Evolutionary conservation across 2,329 filamentous ascomycete species (phyloP).

Genomic region (Pseudocercospora crystallina): DNA sequence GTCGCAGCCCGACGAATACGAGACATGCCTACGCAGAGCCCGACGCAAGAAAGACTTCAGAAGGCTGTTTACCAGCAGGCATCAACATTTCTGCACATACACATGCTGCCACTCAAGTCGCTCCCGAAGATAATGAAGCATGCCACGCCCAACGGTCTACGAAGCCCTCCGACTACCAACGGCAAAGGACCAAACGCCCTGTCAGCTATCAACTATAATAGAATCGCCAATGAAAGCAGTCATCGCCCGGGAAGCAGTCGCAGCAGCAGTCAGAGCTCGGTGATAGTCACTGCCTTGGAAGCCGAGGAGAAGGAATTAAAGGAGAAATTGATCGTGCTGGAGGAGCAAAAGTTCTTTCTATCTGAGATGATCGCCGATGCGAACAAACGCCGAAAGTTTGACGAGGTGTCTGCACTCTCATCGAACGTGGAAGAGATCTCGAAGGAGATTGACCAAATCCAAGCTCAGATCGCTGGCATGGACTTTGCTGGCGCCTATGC

Average conservation of each 20-base stretch:
- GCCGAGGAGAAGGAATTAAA: constrained; percentile 79
- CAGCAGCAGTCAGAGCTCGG: constrained; percentile 45
- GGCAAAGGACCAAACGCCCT: constrained; percentile 47
- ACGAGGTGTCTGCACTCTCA: constrained; percentile 78
- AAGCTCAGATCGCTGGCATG: constrained; percentile 36
- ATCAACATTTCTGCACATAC: constrained; percentile 78
- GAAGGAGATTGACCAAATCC: constrained; percentile 64
- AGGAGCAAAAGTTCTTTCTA: constrained; percentile 90
- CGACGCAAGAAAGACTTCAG: constrained; percentile 73
- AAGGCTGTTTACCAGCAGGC: constrained; percentile 80
- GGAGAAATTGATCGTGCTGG: constrained; percentile 77
- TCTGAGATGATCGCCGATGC: constrained; percentile 80
- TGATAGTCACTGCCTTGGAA: constrained; percentile 64
- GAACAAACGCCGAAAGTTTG: constrained; percentile 73
- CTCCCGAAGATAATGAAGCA: constrained; percentile 53
- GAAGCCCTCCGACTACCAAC: constrained; percentile 28
- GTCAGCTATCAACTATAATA: constrained; percentile 60
- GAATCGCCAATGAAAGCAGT: constrained; percentile 48
- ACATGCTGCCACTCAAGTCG: constrained; percentile 79
- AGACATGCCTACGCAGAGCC: constrained; percentile 70
- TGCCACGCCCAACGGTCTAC: constrained; percentile 52
- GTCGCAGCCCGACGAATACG: constrained; percentile 76
- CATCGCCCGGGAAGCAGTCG: constrained; percentile 46
- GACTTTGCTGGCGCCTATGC: constrained; percentile 39
- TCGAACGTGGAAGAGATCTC: constrained; percentile 81